phyloP scores from a whole-genome alignment of 805 yeast genomes.

The Sugiyamaella qingdaonensis region DNA sequence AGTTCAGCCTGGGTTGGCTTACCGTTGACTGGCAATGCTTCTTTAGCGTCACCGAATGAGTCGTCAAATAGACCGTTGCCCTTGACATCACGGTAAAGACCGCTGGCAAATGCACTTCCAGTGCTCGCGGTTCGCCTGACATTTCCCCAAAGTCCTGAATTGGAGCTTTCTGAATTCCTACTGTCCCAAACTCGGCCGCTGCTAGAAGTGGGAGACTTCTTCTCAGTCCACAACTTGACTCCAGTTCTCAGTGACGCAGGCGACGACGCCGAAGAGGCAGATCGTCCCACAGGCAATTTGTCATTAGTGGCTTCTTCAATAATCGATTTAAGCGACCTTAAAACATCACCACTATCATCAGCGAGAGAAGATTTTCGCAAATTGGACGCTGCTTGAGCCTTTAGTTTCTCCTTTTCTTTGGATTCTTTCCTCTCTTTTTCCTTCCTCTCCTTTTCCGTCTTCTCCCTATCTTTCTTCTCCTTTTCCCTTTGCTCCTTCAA shows the following conservation, averaged over 20 bases:
- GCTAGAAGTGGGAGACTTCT: background rate
- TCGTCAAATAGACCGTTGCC: constrained; percentile 3
- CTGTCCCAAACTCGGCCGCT: background rate
- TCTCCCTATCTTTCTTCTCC: constrained; percentile 3
- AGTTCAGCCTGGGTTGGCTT: too few species aligned
- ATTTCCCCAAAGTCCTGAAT: constrained; percentile 5
- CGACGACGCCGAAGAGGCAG: background rate
- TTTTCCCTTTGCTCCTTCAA: constrained; percentile 5
- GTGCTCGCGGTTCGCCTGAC: constrained; percentile 4
- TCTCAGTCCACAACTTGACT: constrained; percentile 4
- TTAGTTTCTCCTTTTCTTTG: background rate
- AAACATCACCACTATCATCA: constrained; percentile 2
- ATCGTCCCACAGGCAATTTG: background rate
- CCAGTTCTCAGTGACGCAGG: background rate
- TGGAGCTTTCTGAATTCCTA: background rate
- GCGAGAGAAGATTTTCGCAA: background rate
- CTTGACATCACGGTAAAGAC: constrained; percentile 2
- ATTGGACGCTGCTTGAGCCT: background rate
- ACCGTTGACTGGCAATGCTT: background rate
- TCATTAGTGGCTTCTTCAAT: constrained; percentile 14
- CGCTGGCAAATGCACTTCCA: constrained; percentile 6
- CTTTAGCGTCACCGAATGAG: background rate
- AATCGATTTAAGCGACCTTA: constrained; percentile 13
- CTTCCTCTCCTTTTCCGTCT: background rate
- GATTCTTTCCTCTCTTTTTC: background rate